Evolutionary conservation across 1,284 basidiomycete species (phyloP), one percentile per base, ranked within the genome.

Genomic region (Rhizoctonia solani): DNA sequence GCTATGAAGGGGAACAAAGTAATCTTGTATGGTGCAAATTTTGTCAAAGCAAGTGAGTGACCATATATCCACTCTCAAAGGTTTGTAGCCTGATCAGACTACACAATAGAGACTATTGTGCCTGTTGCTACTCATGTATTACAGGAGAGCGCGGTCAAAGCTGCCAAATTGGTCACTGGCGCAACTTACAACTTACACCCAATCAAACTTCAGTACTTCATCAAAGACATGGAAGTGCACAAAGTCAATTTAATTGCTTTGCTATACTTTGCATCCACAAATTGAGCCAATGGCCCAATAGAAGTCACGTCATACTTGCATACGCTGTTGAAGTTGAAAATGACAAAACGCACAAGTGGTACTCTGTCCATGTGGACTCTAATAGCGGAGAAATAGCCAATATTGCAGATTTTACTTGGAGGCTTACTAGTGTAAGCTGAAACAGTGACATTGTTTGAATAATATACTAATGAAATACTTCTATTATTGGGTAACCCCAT

Each of bases 21-120:
- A 53, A 76, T 81, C 11, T 76, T 83, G 1, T 82, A 83, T 69
- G 82, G 83, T n/a, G 79, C 78, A 5, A 84, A 81, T 1, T 85
- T 85, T 72, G 78, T 85, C 14, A 78, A 66, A 30, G 50, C 63
- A n/a, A 66, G 63, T 66, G 27, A 14, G 63, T 27, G 6, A n/a
- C n/a, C n/a, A n/a, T n/a, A n/a, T n/a, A n/a, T n/a, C n/a, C n/a
- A n/a, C n/a, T n/a, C n/a, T n/a, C n/a, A n/a, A n/a, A n/a, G n/a
- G n/a, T n/a, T n/a, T n/a, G n/a, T n/a, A n/a, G n/a, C n/a, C n/a
- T 25, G n/a, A n/a, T 29, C 27, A 13, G 32, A 23, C 27, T 21
- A 5, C 14, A 30, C 23, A 6, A 13, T 44, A 70, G 69, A 66
- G 23, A 54, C 25, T 34, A 47, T 68, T 29, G 59, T 70, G 4